phyloP scores from a whole-genome alignment of 2,329 filamentous ascomycete genomes.

The Hymenoscyphus repandus region DNA sequence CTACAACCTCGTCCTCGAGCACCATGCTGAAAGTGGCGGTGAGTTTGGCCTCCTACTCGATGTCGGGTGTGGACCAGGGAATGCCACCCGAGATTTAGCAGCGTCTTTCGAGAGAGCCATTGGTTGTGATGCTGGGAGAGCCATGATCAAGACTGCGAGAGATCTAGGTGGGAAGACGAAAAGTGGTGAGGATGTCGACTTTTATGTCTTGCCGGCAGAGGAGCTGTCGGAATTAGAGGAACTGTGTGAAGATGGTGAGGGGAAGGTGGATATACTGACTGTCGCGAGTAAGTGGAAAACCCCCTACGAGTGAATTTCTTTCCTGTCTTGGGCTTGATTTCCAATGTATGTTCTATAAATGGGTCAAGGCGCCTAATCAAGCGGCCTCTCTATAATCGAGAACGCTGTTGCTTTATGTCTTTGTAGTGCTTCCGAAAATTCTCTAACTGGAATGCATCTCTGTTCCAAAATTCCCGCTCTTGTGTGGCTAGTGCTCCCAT shows the following conservation, averaged over 20 bases:
- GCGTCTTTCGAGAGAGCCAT: constrained; percentile 23
- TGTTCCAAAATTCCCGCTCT: no score
- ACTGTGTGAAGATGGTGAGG: constrained; percentile 8
- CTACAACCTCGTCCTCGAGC: constrained; percentile 19
- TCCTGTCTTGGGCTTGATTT: neutral
- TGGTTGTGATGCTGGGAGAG: constrained; percentile 26
- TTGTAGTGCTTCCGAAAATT: no score
- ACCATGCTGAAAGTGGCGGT: constrained; percentile 23
- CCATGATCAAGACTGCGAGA: constrained; percentile 27
- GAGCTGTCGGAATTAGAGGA: constrained; percentile 17
- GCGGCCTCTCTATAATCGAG: neutral
- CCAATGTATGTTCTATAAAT: constrained; percentile 11
- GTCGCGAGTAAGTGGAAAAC: constrained; percentile 19
- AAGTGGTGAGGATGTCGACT: constrained; percentile 19
- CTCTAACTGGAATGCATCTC: no score
- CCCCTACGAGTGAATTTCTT: neutral
- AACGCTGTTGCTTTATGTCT: no score
- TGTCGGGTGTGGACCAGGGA: constrained; percentile 30
- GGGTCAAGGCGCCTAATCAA: neutral
- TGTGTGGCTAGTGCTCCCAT: no score
- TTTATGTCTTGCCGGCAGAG: constrained; percentile 23
- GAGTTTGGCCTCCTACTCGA: constrained; percentile 24
- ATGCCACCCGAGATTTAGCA: constrained; percentile 27
- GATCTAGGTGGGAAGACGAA: constrained; percentile 21
- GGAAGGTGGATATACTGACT: constrained; percentile 27